Evolutionary conservation across 2,329 filamentous ascomycete species (phyloP).

Genomic region (Teratosphaeria gauchensis): DNA sequence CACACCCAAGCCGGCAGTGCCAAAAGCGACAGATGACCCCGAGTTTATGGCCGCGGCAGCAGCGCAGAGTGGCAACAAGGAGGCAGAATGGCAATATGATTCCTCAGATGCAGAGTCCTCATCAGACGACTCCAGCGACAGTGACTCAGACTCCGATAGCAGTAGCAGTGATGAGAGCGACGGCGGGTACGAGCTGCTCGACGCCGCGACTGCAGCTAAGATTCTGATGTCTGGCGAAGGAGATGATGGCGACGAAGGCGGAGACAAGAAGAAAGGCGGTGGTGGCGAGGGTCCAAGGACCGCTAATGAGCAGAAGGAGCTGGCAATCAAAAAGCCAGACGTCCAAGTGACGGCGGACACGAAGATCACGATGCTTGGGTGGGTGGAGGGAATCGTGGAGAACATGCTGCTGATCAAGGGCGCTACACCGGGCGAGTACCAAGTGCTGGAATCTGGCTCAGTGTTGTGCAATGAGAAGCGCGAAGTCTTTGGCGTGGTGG

Average conservation of each 20-base stretch:
- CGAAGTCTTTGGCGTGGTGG: conserved; percentile 66
- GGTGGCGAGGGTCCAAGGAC: conserved; percentile 51
- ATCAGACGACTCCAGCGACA: conserved; percentile 37
- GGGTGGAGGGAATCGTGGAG: conserved; percentile 67
- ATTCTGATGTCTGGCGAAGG: conserved; percentile 77
- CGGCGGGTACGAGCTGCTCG: conserved; percentile 60
- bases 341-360: conserved; percentile 68
- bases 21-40: conserved; percentile 22
- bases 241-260: conserved; percentile 64
- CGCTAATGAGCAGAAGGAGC: conserved; percentile 62
- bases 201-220: conserved; percentile 71
- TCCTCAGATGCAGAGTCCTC: conserved; percentile 53
- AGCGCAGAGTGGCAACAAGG: conserved; percentile 38
- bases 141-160: conserved; percentile 24
- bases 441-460: conserved; percentile 75
- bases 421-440: conserved; percentile 67
- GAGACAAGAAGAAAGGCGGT: conserved; percentile 37
- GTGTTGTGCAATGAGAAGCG: conserved; percentile 70
- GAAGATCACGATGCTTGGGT: conserved; percentile 65
- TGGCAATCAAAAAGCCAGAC: conserved; percentile 54
- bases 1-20: background rate
- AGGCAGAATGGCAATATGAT: conserved; percentile 73
- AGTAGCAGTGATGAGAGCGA: conserved; percentile 45
- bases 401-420: conserved; percentile 71
- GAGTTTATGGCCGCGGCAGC: conserved; percentile 37